Percentiles rank a stretch among this genome's conserved stretches.
These are phyloP conservation scores for Fusarium denticulatum DNA, from an alignment of 2,329 filamentous ascomycete species.

Conservation along the genomic window DNA sequence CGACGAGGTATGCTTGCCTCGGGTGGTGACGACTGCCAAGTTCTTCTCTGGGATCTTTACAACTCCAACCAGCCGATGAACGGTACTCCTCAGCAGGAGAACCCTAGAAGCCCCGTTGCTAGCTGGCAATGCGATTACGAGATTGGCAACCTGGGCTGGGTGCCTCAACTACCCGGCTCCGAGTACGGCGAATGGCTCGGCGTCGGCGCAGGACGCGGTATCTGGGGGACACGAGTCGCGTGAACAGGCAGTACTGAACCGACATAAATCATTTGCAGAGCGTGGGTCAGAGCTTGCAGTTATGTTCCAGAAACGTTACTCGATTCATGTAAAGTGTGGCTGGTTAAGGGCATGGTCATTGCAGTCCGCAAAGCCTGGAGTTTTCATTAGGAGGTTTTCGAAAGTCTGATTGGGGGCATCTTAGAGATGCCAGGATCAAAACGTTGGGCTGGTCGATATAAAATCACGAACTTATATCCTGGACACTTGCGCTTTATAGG, in stretches of 20 bases:
- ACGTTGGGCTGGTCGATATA: conserved; percentile 31
- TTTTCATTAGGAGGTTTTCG: conserved; percentile 34
- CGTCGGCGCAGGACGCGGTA: conserved; percentile 80
- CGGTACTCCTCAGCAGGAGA: conserved; percentile 63
- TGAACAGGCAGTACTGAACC: conserved; percentile 37
- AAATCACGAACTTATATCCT: conserved; percentile 28
- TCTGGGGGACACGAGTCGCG: conserved; percentile 75
- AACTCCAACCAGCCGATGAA: conserved; percentile 64
- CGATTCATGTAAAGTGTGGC: conserved; percentile 40
- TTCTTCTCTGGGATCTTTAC: conserved; percentile 93
- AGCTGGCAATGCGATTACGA: conserved; percentile 90
- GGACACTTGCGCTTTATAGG: not conserved
- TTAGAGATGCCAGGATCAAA: conserved; percentile 36
- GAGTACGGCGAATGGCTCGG: conserved; percentile 87
- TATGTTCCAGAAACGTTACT: conserved; percentile 19
- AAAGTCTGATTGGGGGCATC: conserved; percentile 35
- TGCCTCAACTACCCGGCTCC: conserved; percentile 73
- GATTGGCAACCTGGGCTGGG: conserved; percentile 86
- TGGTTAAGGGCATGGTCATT: conserved; percentile 38
- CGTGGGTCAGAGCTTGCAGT: conserved; percentile 4
- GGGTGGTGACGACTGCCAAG: conserved; percentile 90
- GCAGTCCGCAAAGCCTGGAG: conserved; percentile 43
- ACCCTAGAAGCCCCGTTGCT: conserved; percentile 73
- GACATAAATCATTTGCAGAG: conserved; percentile 27
- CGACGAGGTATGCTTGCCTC: conserved; percentile 89